phyloP scores from a whole-genome alignment of 768 basidiomycete species.

The Obba rivulosa region DNA sequence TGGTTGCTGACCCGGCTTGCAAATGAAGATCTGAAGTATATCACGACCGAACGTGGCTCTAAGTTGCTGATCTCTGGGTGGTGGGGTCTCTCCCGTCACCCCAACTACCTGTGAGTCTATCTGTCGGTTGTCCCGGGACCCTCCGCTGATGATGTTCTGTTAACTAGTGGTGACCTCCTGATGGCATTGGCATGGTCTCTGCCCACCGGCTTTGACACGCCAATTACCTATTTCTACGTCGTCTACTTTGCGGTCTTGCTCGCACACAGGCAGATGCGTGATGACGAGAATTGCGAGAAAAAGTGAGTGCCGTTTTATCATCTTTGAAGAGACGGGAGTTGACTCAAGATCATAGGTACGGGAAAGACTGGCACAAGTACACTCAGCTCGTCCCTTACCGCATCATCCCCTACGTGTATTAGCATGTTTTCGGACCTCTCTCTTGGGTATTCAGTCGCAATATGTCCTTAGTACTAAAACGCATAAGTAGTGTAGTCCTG shows the following conservation, averaged over 20 bases:
- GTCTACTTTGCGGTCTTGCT: constrained; percentile 86
- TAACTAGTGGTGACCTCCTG: constrained; percentile 68
- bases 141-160: constrained; percentile 1
- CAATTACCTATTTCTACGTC: constrained; percentile 94
- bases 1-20: neutral
- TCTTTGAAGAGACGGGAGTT: neutral
- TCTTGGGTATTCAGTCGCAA: too few relatives aligned
- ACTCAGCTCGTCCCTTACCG: constrained; percentile 79
- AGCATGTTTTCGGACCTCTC: too few relatives aligned
- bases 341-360: constrained; percentile 52
- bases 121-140: neutral
- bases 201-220: constrained; percentile 86
- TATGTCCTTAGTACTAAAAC: too few relatives aligned
- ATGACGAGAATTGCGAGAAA: constrained; percentile 85
- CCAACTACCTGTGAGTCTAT: constrained; percentile 72
- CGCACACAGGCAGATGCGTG: constrained; percentile 83
- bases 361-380: constrained; percentile 91
- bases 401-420: constrained; percentile 84
- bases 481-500: too few relatives aligned
- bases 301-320: constrained; percentile 51
- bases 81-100: constrained; percentile 95
- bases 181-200: constrained; percentile 94
- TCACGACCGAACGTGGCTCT: constrained; percentile 80
- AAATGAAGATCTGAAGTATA: constrained; percentile 61
- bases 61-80: constrained; percentile 93